Base-by-base conservation (phyloP, 768 basidiomycete genomes). In the Agrocybe chaxingu region DNA sequence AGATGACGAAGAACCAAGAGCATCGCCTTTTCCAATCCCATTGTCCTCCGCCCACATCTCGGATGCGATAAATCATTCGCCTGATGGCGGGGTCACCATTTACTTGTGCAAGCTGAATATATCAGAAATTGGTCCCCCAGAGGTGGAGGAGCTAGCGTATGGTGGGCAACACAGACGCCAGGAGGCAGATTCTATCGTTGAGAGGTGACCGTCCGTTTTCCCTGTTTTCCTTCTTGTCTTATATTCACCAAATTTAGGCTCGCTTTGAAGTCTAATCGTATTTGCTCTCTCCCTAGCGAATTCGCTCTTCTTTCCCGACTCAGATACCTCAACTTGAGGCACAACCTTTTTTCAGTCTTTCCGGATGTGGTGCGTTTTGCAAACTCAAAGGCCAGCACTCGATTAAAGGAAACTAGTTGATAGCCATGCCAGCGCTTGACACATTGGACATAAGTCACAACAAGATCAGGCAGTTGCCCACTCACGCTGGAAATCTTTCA, bases 391-490 rank as follows among this genome's bases (percentile, higher is more conserved):
- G 19, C 33, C 50, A 13, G 45, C 54, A 12, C 24, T 24, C 11
- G 10, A 7, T 30, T 57, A 36, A 62, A 38, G n/a, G 10, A 7
- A 19, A 24, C 40, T 53, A 96, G 94, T 75, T 97, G 39, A 92
- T 89, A 40, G 71, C 82, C 12, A 84, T 98, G 72, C 82, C 87
- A 3, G 86, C 87, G 5, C 76, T 99, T 48, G 96, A 99, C 69
- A 96, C 94, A 51, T 73, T 99, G 55, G 97, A 99, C 66, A 79
- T 99, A 38, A 94, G 92, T 56, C 84, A 90, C 57, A 99, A 99
- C 71, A 91, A 86, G 69, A 81, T 99, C 58, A 85, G 80, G 64
- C 72, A 76, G 43, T 72, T 98, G 16, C 97, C 97, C 8, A 69
- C 79, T 3, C 77, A 84, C 53, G 89, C 94, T 12, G 94, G 94